Conservation (phyloP, 2,329 filamentous ascomycete genomes). For the Fusarium metavorans region DNA sequence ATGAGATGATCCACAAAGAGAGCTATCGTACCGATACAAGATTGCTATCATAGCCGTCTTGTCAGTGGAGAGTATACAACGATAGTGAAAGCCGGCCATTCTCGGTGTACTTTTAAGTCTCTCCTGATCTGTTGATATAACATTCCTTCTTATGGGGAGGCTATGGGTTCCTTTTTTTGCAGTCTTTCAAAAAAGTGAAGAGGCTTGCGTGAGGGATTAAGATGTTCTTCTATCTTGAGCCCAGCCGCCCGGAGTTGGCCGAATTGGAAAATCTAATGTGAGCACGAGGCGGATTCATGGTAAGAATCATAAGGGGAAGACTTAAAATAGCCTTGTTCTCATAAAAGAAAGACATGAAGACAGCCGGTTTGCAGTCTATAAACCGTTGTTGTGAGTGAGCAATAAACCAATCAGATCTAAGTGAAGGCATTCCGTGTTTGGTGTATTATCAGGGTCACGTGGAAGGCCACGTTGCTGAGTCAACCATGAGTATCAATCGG, state of each 20-base stretch:
- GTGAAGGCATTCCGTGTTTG: no score
- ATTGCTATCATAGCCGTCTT: neutral
- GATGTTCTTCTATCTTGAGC: no score
- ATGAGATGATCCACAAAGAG: neutral
- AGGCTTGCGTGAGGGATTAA: no score
- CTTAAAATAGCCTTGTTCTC: neutral
- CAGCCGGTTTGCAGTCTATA: no score
- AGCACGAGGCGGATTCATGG: neutral
- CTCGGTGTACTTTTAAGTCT: neutral
- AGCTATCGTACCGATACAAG: neutral
- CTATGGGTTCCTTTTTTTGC: neutral
- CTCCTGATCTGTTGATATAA: neutral
- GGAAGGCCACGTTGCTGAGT: neutral
- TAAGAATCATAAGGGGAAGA: neutral
- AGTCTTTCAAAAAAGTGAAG: neutral
- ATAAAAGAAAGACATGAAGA: neutral
- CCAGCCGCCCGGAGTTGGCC: no score
- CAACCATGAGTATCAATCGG: neutral
- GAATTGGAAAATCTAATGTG: no score
- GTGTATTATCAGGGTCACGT: neutral
- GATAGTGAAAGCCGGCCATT: neutral
- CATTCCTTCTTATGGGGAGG: neutral
- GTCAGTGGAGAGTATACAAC: neutral
- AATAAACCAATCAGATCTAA: no score
- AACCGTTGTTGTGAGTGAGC: no score